Percentiles rank a stretch among this genome's conserved stretches.
Evolutionary conservation across 169 alveolate genomes (phyloP).

Genomic region (Plasmodium cynomolgi): DNA sequence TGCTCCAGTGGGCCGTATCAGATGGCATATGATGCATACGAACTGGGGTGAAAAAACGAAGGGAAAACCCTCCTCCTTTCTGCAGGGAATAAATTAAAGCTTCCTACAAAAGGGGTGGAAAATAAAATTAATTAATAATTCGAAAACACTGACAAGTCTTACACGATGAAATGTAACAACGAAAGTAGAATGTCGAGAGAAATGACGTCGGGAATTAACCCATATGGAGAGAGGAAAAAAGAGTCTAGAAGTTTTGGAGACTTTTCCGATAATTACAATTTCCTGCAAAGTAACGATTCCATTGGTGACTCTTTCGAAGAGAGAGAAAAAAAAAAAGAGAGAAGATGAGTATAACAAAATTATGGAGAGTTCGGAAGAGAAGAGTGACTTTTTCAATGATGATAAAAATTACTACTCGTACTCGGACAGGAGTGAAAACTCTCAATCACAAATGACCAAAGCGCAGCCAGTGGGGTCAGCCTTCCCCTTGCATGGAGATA

Average conservation of each 20-base stretch:
- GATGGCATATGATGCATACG: not conserved
- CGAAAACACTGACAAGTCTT: not conserved
- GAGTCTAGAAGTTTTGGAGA: not conserved
- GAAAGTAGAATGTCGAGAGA: not conserved
- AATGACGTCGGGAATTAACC: not conserved
- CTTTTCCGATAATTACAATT: constrained; percentile 12
- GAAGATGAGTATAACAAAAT: not conserved
- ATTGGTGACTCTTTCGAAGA: constrained; percentile 7
- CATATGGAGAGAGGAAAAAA: not conserved
- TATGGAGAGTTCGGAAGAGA: constrained; percentile 11
- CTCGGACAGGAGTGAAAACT: not conserved
- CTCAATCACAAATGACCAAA: not conserved
- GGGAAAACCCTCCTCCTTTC: not conserved
- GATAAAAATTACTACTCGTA: constrained; percentile 11
- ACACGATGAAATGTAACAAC: not conserved
- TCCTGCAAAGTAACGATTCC: not conserved
- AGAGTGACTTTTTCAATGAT: not conserved
- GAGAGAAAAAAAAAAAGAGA: constrained; percentile 6
- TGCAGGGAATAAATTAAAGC: not conserved
- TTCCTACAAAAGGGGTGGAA: not conserved
- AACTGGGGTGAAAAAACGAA: not conserved
- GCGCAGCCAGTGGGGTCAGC: not conserved
- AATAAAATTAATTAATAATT: not conserved
- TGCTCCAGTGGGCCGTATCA: not conserved
- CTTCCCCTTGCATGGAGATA: not conserved